Evolutionary conservation across 1,139 yeast species (phyloP).

Genomic region (Yamadazyma songkhlaensis): DNA sequence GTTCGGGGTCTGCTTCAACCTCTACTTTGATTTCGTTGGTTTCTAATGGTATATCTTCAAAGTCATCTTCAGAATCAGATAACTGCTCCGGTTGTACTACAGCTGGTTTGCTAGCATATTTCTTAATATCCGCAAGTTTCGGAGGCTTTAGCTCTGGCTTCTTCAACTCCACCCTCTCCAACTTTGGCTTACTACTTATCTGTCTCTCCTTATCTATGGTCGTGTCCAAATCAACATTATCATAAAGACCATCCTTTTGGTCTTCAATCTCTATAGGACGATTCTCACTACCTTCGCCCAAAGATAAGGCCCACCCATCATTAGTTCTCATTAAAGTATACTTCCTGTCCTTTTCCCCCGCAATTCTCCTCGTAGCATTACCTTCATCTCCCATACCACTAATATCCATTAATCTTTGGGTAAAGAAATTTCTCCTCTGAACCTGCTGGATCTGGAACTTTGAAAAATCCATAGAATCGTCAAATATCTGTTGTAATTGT

Average conservation of each 20-base stretch:
- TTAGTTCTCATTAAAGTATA: constrained; percentile 75
- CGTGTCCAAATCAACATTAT: constrained; percentile 8
- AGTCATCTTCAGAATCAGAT: constrained; percentile 6
- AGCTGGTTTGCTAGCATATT: neutral
- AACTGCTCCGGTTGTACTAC: neutral
- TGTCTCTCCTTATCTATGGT: too few relatives aligned
- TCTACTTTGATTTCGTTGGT: constrained; percentile 18
- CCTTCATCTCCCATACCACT: constrained; percentile 77
- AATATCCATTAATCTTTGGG: constrained; percentile 82
- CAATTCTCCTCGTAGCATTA: constrained; percentile 57
- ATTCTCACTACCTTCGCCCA: constrained; percentile 32
- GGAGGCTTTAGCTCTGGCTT: too few relatives aligned
- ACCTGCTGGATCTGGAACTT: constrained; percentile 92
- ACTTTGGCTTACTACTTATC: too few relatives aligned
- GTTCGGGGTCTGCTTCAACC: constrained; percentile 25
- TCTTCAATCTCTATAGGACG: constrained; percentile 44
- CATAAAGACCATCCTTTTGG: constrained; percentile 4
- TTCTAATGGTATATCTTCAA: constrained; percentile 11
- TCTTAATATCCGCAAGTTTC: neutral
- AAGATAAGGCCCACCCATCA: constrained; percentile 83
- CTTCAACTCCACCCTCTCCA: too few relatives aligned
- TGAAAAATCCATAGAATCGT: constrained; percentile 85
- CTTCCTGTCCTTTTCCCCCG: constrained; percentile 77
- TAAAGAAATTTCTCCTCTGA: constrained; percentile 82
- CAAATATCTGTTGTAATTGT: constrained; percentile 77